Evolutionary conservation across 345 rosid species (phyloP), one percentile per base, ranked within the genome.

Genomic region (Salix brachista): DNA sequence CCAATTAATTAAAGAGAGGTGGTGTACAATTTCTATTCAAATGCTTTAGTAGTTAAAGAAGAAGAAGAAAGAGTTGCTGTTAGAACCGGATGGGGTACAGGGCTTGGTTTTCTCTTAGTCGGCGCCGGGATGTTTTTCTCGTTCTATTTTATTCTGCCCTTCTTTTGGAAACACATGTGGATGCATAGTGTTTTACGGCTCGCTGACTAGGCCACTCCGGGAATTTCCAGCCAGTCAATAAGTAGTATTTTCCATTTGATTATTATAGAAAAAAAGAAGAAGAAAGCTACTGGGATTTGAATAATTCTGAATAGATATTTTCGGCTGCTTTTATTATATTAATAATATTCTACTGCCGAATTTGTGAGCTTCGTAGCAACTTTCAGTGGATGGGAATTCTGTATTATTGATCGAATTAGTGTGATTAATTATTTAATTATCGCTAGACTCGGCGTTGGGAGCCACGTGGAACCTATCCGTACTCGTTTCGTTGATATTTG

Each of bases 41-140:
- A 62, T 44, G 19, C 60, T 44, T 2, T 8, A 42, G 34, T 26
- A n/a, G 54, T 32, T 61, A 32, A 6, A 61, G 12, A 3, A 48
- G 14, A 65, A 70, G 1, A 32, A 70, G 34, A 14, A 46, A n/a
- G 36, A 65, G 74, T n/a, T 69, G 58, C 62, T 4, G 12, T 60
- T 65, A 34, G 48, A 73, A 60, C 37, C 17, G 7, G 14, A 28
- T 69, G 6, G n/a, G n/a, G 6, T 5, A 1, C n/a, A 13, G 21
- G 39, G 54, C 13, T 23, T 28, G 17, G 32, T 56, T 67, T 82
- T 84, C 80, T 10, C 10, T 0, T 65, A 26, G 85, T 83, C 83
- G 82, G 89, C 85, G 85, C 84, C 84, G 80, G 79, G 28, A 41
- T 78, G 65, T 71, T 76, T 82, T 9, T 41, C 0, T 41, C 0